Evolutionary conservation across 108 stramenopile species (phyloP).

Genomic region (Schizochytrium sp.): DNA sequence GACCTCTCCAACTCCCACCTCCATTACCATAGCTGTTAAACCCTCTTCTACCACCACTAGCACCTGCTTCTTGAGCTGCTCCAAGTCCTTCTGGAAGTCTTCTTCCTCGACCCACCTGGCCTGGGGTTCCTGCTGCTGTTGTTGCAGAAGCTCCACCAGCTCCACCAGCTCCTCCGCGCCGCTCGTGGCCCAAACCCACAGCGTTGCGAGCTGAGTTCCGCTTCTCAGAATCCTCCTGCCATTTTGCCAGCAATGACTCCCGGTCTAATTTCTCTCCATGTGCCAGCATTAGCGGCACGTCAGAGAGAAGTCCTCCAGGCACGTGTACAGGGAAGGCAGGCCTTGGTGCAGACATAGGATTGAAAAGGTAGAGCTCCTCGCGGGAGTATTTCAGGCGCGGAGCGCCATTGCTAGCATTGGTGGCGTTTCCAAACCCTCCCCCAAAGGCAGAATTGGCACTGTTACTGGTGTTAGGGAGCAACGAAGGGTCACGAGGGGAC

Average conservation of each 20-base stretch:
- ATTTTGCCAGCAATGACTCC: neutral
- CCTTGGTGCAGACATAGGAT: neutral
- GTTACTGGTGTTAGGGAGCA: neutral
- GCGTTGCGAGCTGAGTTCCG: constrained; percentile 7
- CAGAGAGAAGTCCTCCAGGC: neutral
- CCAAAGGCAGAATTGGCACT: too few relatives aligned
- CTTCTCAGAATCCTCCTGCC: constrained; percentile 56
- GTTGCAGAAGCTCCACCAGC: neutral
- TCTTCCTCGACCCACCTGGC: too few relatives aligned
- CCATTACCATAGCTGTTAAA: too few relatives aligned
- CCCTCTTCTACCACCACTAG: too few relatives aligned
- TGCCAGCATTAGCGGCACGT: constrained; percentile 5
- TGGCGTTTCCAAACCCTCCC: too few relatives aligned
- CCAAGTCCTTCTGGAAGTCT: too few relatives aligned
- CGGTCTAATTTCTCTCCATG: neutral
- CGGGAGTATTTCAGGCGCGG: constrained; percentile 54
- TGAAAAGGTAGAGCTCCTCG: constrained; percentile 24
- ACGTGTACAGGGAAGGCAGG: constrained; percentile 37
- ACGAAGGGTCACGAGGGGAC: constrained; percentile 20
- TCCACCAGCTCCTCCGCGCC: neutral
- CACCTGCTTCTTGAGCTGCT: too few relatives aligned
- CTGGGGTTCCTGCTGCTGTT: too few relatives aligned
- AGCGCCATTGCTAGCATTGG: neutral
- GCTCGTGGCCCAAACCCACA: neutral
- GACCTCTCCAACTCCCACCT: too few relatives aligned